phyloP scores from a whole-genome alignment of 2,329 filamentous ascomycete species.

The Pseudogymnoascus sp. region DNA sequence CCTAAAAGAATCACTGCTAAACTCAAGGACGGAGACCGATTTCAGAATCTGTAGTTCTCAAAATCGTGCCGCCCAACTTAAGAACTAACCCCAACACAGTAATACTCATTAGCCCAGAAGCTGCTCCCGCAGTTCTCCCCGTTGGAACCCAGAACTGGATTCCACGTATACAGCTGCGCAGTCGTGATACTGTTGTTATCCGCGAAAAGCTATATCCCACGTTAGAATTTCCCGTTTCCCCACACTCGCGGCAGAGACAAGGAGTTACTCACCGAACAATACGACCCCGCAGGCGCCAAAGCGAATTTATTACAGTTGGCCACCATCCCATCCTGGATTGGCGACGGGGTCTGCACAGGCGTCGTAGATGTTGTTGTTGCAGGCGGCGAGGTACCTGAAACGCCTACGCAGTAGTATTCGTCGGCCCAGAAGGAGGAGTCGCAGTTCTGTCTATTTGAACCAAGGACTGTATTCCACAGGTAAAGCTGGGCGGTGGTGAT shows the following conservation, averaged over 20 bases:
- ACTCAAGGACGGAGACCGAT: neutral
- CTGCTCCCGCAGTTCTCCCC: conserved; percentile 24
- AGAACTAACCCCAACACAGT: conserved; percentile 19
- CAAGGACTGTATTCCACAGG: conserved; percentile 27
- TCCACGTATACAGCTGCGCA: conserved; percentile 27
- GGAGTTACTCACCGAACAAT: conserved; percentile 17
- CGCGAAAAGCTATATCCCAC: conserved; percentile 19
- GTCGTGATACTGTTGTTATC: conserved; percentile 22
- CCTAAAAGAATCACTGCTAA: neutral
- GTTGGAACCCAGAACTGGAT: conserved; percentile 22
- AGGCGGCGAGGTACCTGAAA: neutral
- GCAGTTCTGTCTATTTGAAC: conserved; percentile 24
- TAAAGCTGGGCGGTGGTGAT: conserved; percentile 25
- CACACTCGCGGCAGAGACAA: neutral
- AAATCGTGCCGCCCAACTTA: neutral
- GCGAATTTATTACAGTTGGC: conserved; percentile 26
- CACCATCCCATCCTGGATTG: conserved; percentile 25
- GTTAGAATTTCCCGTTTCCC: neutral
- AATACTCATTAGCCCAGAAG: conserved; percentile 23
- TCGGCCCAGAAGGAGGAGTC: conserved; percentile 19
- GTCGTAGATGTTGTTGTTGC: conserved; percentile 16
- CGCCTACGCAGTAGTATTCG: conserved; percentile 14
- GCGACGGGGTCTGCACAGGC: conserved; percentile 16
- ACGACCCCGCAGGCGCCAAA: conserved; percentile 21
- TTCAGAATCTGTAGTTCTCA: neutral